Base-by-base conservation (phyloP, 306 rosid genomes). In the Gleditsia sinensis region DNA sequence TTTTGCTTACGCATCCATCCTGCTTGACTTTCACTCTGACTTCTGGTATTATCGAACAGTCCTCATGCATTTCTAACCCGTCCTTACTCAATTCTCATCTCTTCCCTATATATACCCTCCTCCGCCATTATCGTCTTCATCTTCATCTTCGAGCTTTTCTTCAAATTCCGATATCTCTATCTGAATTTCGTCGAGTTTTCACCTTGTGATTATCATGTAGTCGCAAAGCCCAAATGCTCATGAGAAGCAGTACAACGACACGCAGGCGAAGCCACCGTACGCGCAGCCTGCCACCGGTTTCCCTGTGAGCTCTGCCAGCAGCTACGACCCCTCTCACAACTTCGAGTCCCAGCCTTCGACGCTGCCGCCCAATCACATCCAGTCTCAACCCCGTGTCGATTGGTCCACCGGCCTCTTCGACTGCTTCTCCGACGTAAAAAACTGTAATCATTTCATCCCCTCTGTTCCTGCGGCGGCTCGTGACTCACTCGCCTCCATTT, bases 401-500 rank as follows among this genome's bases (percentile, higher is more conserved):
- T 90, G 96, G 96, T 88, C 91, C 39, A 76, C 87, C 25, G 89
- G 91, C 30, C 86, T 88, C 33, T 86, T 77, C 10, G 91, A 83
- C 24, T 90, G 93, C 84, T 75, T 51, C 77, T 84, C 93, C 54
- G 78, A 86, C 54, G 28, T 39, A 37, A 42, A 7, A 21, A 84
- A 36, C 71, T 86, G 91, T 85, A 74, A 28, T 59, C 3, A 25
- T 21, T 0, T n/a, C n/a, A n/a, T n/a, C n/a, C n/a, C n/a, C n/a
- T n/a, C n/a, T n/a, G n/a, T n/a, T n/a, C n/a, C n/a, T n/a, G 45
- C 45, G 45, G 45, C 45, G 2, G 45, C 45, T 11, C 45, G 12
- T 39, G 13, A 3, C 11, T 39, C 45, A 39, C 45, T 11, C 45
- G 45, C 45, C 45, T 8, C 45, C 40, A 4, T 13, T 57, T 27